Base-by-base conservation (phyloP, 805 yeast species). In the Vanderwaltozyma verrucispora region DNA sequence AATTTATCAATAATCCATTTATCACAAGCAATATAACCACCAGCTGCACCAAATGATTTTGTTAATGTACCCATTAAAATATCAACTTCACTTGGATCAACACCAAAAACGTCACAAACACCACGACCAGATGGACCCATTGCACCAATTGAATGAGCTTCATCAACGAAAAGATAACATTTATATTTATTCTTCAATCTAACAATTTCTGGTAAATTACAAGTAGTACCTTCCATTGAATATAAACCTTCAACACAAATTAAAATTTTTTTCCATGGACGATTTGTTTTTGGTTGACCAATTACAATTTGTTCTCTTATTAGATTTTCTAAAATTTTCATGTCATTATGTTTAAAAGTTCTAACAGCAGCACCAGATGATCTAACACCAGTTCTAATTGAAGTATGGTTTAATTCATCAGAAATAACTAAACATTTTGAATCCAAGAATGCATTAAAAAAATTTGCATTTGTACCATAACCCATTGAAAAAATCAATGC, bases 131-230 rank as follows among this genome's bases (percentile, higher is more conserved):
- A 64, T 31, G 94, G 92, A 21, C 99, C 99, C 64, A 92, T 72
- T n/a, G 98, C 98, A 51, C 99, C 99, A 53, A 92, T 81, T 5
- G 97, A 89, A 61, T 92, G 99, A 11, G 98, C 98, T 62, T 92
- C 99, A 60, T 92, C 99, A 44, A 94, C 83, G 54, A 83, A 92
- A 36, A 92, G 64, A 54, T 84, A 85, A 55, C 89, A 83, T 52
- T 86, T 86, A 66, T 94, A 92, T 56, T 83, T 84, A 28, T 82
- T 72, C 51, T 81, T 79, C 44, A 88, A 66, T 49, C 72, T 81
- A 20, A 88, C 71, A 32, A 88, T 54, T 41, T 63, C 69, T 4
- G 96, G 95, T 49, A 88, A 68, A 54, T 88, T 78, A 56, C 84
- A 76, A 71, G 85, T 68, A 48, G 88, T 84, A 50, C 97, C 97